These are phyloP conservation scores for Colletotrichum orbiculare DNA, from an alignment of 2,329 filamentous ascomycete species.

Conservation along the genomic window DNA sequence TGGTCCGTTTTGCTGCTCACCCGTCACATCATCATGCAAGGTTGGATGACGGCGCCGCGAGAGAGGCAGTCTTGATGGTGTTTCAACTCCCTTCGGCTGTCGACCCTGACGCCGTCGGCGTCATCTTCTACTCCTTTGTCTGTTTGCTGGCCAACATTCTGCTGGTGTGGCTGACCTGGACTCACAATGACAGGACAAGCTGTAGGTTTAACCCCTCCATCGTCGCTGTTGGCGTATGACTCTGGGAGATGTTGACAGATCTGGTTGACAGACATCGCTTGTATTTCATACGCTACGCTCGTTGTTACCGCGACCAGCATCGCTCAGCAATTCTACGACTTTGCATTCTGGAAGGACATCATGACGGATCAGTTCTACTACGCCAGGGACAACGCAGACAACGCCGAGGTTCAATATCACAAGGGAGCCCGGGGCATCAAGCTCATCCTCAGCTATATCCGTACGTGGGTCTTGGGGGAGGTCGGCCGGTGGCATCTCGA, in stretches of 20 bases:
- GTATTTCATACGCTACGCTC: slow-evolving; percentile 28
- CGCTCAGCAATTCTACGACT: slow-evolving; percentile 32
- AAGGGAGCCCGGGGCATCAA: slow-evolving; percentile 29
- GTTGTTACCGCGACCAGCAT: slow-evolving; percentile 26
- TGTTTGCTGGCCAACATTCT: slow-evolving; percentile 28
- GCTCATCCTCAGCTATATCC: slow-evolving; percentile 28
- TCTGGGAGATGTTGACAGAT: not conserved
- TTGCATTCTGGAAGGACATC: slow-evolving; percentile 23
- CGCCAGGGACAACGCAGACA: slow-evolving; percentile 24
- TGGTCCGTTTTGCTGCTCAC: not conserved
- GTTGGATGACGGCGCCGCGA: slow-evolving; percentile 22
- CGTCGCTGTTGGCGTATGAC: not conserved
- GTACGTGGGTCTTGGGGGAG: slow-evolving; percentile 4
- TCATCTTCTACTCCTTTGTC: slow-evolving; percentile 29
- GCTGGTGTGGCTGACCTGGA: slow-evolving; percentile 32
- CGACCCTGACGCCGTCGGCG: slow-evolving; percentile 20
- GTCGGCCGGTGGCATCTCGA: not conserved
- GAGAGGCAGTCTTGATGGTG: slow-evolving; percentile 28
- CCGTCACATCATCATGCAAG: slow-evolving; percentile 9
- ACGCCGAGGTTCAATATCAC: slow-evolving; percentile 28
- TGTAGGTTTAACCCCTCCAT: slow-evolving; percentile 15
- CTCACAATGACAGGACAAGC: slow-evolving; percentile 31
- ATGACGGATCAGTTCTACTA: slow-evolving; percentile 32
- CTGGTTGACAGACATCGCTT: slow-evolving; percentile 26
- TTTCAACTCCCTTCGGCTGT: slow-evolving; percentile 35